These are phyloP conservation scores for Clohesyomyces aquaticus DNA, from an alignment of 495 filamentous ascomycete species.

Conservation along the genomic window DNA sequence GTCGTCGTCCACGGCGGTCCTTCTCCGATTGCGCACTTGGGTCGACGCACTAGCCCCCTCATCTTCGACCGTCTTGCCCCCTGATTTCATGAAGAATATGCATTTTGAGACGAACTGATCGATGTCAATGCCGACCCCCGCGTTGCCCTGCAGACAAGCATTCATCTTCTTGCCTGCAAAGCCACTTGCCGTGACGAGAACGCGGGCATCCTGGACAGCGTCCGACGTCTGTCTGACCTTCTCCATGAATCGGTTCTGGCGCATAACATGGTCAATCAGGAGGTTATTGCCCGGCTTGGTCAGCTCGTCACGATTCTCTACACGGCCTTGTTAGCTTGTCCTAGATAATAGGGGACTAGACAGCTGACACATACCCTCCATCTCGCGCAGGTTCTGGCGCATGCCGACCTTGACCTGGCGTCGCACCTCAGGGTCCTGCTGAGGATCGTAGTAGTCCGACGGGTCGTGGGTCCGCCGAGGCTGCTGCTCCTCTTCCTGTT, in stretches of 20 bases:
- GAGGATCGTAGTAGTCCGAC: slow-evolving; percentile 74
- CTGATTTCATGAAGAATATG: slow-evolving; percentile 80
- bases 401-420: slow-evolving; percentile 68
- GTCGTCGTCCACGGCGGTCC: slow-evolving; percentile 49
- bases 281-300: slow-evolving; percentile 33
- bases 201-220: slow-evolving; percentile 83
- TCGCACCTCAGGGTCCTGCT: slow-evolving; percentile 81
- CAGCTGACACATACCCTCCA: slow-evolving; percentile 59
- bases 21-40: slow-evolving; percentile 50
- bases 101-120: slow-evolving; percentile 94
- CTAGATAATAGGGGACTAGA: background rate
- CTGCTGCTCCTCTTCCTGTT: slow-evolving; percentile 49
- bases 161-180: slow-evolving; percentile 72
- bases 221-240: slow-evolving; percentile 90
- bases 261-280: slow-evolving; percentile 62
- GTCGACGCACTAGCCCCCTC: slow-evolving; percentile 39
- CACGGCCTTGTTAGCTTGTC: slow-evolving; percentile 5
- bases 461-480: slow-evolving; percentile 10
- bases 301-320: slow-evolving; percentile 43
- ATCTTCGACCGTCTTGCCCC: slow-evolving; percentile 38
- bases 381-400: slow-evolving; percentile 66
- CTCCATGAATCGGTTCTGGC: slow-evolving; percentile 65
- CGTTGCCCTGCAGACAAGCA: slow-evolving; percentile 69
- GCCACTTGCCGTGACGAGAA: slow-evolving; percentile 78
- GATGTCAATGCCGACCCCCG: slow-evolving; percentile 75